These are phyloP conservation scores for Pseudocercospora eumusae DNA, from an alignment of 2,329 filamentous ascomycete species.

Conservation along the genomic window DNA sequence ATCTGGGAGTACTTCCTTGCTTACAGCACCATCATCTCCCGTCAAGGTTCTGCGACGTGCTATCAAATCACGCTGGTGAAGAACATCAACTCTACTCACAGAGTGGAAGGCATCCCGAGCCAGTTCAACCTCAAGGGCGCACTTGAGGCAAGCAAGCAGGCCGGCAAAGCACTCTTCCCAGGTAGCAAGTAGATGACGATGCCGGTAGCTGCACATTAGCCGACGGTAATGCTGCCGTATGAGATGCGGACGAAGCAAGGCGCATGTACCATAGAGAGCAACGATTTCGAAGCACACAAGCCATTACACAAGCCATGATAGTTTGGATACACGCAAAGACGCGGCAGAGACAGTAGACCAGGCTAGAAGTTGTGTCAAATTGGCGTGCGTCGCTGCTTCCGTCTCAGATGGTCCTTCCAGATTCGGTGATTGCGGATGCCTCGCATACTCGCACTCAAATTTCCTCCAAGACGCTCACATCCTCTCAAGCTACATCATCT, in stretches of 20 bases:
- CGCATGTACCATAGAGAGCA: neutral
- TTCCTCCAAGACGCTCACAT: neutral
- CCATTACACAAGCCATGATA: neutral
- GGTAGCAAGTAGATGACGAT: constrained; percentile 25
- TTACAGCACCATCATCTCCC: constrained; percentile 78
- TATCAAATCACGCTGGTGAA: constrained; percentile 86
- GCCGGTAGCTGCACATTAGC: neutral
- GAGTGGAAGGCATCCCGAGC: constrained; percentile 69
- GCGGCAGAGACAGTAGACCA: neutral
- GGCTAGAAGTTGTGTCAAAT: neutral
- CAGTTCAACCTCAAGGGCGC: constrained; percentile 72
- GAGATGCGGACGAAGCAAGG: neutral
- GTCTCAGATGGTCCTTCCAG: neutral
- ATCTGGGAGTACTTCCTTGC: constrained; percentile 93
- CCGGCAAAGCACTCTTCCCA: constrained; percentile 38
- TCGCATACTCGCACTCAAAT: neutral
- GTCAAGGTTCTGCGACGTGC: constrained; percentile 81
- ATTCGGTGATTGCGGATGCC: neutral
- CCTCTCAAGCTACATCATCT: neutral
- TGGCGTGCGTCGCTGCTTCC: neutral
- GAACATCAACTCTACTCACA: constrained; percentile 85
- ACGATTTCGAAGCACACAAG: neutral
- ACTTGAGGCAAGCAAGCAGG: constrained; percentile 52
- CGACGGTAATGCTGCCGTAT: neutral
- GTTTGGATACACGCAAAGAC: neutral